Base-by-base conservation (phyloP, 176 grass and related monocot species). In the Phoenix dactylifera region DNA sequence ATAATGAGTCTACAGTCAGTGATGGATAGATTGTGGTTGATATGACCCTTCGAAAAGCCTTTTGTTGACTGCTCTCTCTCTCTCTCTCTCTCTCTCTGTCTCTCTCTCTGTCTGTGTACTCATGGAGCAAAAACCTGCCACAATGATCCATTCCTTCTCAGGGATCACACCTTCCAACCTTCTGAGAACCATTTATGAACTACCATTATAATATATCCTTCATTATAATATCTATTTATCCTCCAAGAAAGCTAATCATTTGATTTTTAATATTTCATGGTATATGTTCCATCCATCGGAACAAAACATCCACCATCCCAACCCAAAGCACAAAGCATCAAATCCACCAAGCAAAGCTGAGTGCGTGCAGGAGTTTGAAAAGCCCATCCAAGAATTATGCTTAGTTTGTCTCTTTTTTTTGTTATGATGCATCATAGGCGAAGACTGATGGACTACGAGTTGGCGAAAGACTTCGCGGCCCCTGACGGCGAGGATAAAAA, bases 311-410 rank as follows among this genome's bases (percentile, higher is more conserved):
- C 29, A 52, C 57, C 51, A 3, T 50, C 28, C 57, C 54, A n/a
- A n/a, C n/a, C n/a, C n/a, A 19, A 49, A 18, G 22, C 72, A 65
- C 22, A 49, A 39, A 64, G 25, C 22, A 55, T n/a, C 59, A 17
- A 29, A 44, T 76, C 50, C 26, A 48, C 25, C 62, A 44, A 79
- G 56, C 7, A 85, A 76, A 19, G 51, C 72, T 76, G 73, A 15
- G 49, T 35, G 1, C 49, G 55, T 77, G 65, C 54, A 86, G 35
- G 72, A 55, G 55, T 57, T 70, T 86, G 69, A 81, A 86, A 81
- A 70, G 74, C 51, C 55, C 50, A 22, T 74, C 58, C 55, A 9
- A 9, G 7, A 35, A 35, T 35, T 35, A 35, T 35, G 32, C 32
- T 35, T 28, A 28, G 26, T 2, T 32, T 32, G 5, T 7, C 5